Evolutionary conservation across 2,329 filamentous ascomycete genomes (phyloP), one percentile per base, ranked within the genome.

Genomic region (Monosporascus sp.): DNA sequence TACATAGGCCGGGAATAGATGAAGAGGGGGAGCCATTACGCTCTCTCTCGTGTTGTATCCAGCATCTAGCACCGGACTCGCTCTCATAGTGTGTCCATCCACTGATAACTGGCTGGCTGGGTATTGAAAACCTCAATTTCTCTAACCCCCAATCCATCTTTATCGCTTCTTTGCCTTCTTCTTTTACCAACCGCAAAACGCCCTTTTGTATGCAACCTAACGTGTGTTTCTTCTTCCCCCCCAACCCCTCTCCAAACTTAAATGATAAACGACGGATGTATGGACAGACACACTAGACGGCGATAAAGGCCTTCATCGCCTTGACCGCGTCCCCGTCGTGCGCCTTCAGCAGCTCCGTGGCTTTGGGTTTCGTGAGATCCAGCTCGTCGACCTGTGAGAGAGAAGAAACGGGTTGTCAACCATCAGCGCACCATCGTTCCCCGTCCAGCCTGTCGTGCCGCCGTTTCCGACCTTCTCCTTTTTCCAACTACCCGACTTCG

Each of bases 331-430:
- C 79, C 3, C 88, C 89, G 48, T 90, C 86, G 62, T 91, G 77
- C 5, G 79, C 75, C 68, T 84, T 86, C 5, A 94, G 76, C 49
- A 93, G 69, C 55, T 93, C 89, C 2, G 85, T 91, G 2, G 87
- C 89, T 68, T 85, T 90, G 2, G 73, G 61, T 69, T 89, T 91
- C 1, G 81, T 72, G 37, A 93, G 66, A 56, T 93, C 88, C 34
- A 92, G 77, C 67, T 92, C 80, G 47, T 88, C 83, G 14, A 88
- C 76, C 84, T 85, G 18, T 49, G 6, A 15, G 5, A n/a, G 27
- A 8, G 27, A 5, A 31, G 27, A 31, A 11, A 31, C 3, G 27
- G 27, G 27, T 11, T 31, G 9, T 31, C 9, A 31, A 8, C 3
- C 27, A 11, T 31, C 27, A 31, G 27, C 27, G 8, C 27, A 31